phyloP scores from a whole-genome alignment of 768 basidiomycete species.

The Asterophora parasitica region DNA sequence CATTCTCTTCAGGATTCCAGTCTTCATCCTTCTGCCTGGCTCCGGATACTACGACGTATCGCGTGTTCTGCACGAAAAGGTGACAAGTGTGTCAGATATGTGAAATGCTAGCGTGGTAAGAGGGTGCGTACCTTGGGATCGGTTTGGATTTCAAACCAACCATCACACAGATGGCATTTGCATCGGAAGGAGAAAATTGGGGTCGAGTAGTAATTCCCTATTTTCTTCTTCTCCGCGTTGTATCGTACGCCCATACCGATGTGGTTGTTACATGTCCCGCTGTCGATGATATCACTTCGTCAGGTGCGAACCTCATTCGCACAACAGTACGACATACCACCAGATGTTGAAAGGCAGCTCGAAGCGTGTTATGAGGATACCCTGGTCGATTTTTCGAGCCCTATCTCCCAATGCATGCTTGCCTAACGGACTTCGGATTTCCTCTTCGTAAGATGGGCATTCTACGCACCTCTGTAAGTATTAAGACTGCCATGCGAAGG shows the following conservation, averaged over 20 bases:
- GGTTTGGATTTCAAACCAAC: conserved; percentile 98
- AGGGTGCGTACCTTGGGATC: conserved; percentile 81
- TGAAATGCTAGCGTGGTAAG: neutral
- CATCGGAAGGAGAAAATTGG: conserved; percentile 94
- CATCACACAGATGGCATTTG: conserved; percentile 94
- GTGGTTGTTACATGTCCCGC: conserved; percentile 91
- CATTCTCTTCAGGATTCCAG: conserved; percentile 96
- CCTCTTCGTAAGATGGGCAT: neutral
- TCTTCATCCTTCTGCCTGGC: conserved; percentile 95
- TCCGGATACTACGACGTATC: conserved; percentile 88
- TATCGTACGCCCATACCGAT: conserved; percentile 99
- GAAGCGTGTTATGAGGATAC: conserved; percentile 92
- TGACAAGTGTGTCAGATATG: neutral
- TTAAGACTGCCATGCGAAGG: conserved; percentile 66
- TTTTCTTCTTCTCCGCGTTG: conserved; percentile 98
- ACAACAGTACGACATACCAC: conserved; percentile 55
- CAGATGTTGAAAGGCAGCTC: conserved; percentile 96
- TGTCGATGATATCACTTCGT: conserved; percentile 26
- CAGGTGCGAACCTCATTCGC: neutral
- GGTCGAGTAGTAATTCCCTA: conserved; percentile 91
- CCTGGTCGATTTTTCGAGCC: conserved; percentile 93
- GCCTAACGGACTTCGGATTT: conserved; percentile 39
- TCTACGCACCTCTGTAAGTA: conserved; percentile 54
- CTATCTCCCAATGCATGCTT: conserved; percentile 93
- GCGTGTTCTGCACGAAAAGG: conserved; percentile 65